These are phyloP conservation scores for Amesomyces nigricolor DNA, from an alignment of 2,329 filamentous ascomycete genomes.

Conservation along the genomic window DNA sequence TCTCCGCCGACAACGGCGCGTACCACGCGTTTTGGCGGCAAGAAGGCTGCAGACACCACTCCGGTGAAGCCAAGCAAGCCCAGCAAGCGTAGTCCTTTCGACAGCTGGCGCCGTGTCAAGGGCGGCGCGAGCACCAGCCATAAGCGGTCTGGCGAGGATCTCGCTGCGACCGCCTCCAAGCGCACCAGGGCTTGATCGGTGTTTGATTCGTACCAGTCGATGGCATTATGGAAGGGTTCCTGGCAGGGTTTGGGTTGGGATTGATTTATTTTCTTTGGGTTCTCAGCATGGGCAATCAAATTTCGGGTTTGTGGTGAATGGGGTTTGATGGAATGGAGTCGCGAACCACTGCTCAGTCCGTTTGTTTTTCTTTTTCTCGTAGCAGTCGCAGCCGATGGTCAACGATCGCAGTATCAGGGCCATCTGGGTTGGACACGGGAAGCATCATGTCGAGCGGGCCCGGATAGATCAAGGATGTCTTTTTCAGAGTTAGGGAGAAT, in stretches of 20 bases:
- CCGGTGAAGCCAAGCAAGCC: conserved; percentile 37
- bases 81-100: conserved; percentile 52
- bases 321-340: background rate
- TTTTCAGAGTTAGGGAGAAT: conserved; percentile 15
- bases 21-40: conserved; percentile 51
- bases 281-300: no score
- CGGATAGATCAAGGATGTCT: conserved; percentile 9
- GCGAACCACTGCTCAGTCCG: background rate
- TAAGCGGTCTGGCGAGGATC: conserved; percentile 39
- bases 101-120: conserved; percentile 64
- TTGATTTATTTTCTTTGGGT: background rate
- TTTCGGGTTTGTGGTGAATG: background rate
- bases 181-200: conserved; percentile 30
- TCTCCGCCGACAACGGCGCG: conserved; percentile 60
- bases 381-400: conserved; percentile 2
- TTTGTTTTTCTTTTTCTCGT: background rate
- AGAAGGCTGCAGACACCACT: conserved; percentile 39
- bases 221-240: conserved; percentile 5
- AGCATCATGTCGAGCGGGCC: conserved; percentile 3
- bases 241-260: conserved; percentile 10
- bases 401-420: background rate
- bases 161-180: conserved; percentile 34
- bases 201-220: conserved; percentile 3
- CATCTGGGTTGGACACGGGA: background rate
- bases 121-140: conserved; percentile 37